phyloP scores from a whole-genome alignment of 306 rosid genomes.

The Dryas drummondii region DNA sequence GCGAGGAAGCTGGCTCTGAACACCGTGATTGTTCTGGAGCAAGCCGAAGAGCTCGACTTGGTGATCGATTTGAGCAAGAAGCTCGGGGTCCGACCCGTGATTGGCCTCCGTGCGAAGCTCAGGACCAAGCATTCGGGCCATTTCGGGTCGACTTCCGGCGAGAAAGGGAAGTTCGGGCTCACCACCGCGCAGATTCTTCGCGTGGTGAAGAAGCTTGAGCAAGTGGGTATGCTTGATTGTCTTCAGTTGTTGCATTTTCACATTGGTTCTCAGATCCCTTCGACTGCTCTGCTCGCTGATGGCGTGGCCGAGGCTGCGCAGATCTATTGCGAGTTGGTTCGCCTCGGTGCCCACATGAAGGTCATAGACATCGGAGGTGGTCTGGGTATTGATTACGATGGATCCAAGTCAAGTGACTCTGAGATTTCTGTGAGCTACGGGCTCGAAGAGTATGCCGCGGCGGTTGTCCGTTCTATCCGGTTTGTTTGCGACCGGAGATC shows the following conservation, averaged over 20 bases:
- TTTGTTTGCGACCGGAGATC: conserved; percentile 59
- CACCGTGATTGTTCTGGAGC: conserved; percentile 80
- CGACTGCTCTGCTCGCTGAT: conserved; percentile 63
- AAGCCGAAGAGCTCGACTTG: conserved; percentile 77
- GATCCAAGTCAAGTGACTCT: conserved; percentile 68
- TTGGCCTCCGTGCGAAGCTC: conserved; percentile 83
- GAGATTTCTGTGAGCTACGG: conserved; percentile 70
- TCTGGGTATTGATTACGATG: conserved; percentile 81
- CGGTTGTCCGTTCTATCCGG: conserved; percentile 63
- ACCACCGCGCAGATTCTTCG: conserved; percentile 66
- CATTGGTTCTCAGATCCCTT: conserved; percentile 83
- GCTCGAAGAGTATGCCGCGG: conserved; percentile 68
- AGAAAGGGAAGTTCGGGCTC: conserved; percentile 88
- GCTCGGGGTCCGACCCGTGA: conserved; percentile 63
- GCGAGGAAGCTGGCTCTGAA: conserved; percentile 72
- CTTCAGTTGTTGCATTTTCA: conserved; percentile 85
- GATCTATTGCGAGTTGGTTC: conserved; percentile 83
- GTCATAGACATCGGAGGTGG: conserved; percentile 92
- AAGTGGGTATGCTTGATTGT: conserved; percentile 70
- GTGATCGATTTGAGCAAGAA: conserved; percentile 64
- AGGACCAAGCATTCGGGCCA: conserved; percentile 84
- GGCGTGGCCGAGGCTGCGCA: conserved; percentile 86
- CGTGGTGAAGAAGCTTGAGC: conserved; percentile 67
- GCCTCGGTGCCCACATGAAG: conserved; percentile 76
- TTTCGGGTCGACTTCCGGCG: conserved; percentile 84